These are phyloP conservation scores for Pseudogymnoascus sp. DNA, from an alignment of 2,329 filamentous ascomycete genomes.

Conservation along the genomic window DNA sequence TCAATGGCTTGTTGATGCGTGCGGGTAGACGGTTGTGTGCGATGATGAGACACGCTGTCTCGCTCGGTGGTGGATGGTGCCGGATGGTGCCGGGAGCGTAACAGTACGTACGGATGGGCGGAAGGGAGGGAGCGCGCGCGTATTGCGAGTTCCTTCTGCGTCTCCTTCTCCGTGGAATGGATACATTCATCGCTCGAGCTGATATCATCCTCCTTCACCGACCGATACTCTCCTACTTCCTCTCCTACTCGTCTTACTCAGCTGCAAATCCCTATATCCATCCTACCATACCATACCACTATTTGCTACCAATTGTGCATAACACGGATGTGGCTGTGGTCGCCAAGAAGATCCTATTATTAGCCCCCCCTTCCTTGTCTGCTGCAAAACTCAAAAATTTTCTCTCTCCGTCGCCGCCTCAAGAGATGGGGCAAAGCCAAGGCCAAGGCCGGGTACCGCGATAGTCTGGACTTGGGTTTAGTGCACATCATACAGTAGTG, in stretches of 20 bases:
- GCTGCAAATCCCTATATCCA: not conserved
- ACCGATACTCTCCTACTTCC: not conserved
- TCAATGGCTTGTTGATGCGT: too few relatives aligned
- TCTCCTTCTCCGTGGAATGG: too few relatives aligned
- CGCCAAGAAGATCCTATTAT: not conserved
- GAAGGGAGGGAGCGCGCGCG: not conserved
- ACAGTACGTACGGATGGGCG: not conserved
- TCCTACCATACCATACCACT: not conserved
- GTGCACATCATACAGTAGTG: too few relatives aligned
- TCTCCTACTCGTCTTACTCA: not conserved
- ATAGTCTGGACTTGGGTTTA: not conserved
- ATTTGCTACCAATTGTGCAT: not conserved
- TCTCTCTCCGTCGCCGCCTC: not conserved
- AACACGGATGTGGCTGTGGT: not conserved
- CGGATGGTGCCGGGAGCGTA: too few relatives aligned
- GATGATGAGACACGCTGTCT: too few relatives aligned
- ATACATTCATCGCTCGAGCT: not conserved
- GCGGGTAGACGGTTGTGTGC: too few relatives aligned
- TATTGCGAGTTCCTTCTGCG: too few relatives aligned
- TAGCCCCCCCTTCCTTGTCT: too few relatives aligned
- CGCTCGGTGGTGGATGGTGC: too few relatives aligned
- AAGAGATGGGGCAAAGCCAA: too few relatives aligned
- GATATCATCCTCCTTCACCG: not conserved
- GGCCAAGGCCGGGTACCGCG: not conserved
- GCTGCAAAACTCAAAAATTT: not conserved